A percentile compares a stretch with the other conserved stretches of the same genome.
Conservation (phyloP, 768 basidiomycete species). For the Boletus rubroflammeus region DNA sequence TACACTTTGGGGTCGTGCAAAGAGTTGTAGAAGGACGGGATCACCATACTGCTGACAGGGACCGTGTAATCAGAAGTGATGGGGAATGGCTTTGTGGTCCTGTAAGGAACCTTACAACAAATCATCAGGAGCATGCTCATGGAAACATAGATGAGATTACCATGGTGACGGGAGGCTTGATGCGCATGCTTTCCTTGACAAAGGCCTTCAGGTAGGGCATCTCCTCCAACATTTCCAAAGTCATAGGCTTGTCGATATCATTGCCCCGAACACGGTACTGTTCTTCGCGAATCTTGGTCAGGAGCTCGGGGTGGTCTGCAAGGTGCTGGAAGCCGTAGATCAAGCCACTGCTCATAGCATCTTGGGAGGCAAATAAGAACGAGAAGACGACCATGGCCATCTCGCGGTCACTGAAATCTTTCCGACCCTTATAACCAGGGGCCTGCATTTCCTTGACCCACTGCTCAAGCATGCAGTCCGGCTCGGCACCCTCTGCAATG, state of each 20-base stretch:
- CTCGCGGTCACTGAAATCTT: constrained; percentile 88
- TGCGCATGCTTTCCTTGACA: constrained; percentile 88
- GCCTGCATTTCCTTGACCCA: constrained; percentile 79
- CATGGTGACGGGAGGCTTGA: constrained; percentile 96
- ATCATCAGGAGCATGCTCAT: constrained; percentile 8
- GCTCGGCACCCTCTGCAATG: constrained; percentile 76
- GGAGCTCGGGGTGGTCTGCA: constrained; percentile 84
- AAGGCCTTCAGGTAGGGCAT: constrained; percentile 93
- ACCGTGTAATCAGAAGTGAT: constrained; percentile 90
- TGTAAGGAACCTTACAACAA: constrained; percentile 80
- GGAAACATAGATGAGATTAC: constrained; percentile 36
- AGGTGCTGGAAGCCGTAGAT: constrained; percentile 97
- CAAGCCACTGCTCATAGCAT: constrained; percentile 96
- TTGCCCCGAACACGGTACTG: constrained; percentile 80
- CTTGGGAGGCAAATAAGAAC: constrained; percentile 95
- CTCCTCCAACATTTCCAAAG: constrained; percentile 84
- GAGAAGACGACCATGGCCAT: constrained; percentile 97
- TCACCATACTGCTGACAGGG: constrained; percentile 88
- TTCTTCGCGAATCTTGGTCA: constrained; percentile 88
- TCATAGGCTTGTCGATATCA: constrained; percentile 71
- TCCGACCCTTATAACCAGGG: constrained; percentile 66
- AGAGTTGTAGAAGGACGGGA: constrained; percentile 90
- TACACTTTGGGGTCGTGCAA: constrained; percentile 87
- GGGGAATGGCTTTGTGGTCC: constrained; percentile 84
- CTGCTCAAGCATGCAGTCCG: constrained; percentile 88